A percentile compares a stretch with the other conserved stretches of the same genome.
Conservation (phyloP, 2,329 filamentous ascomycete species). For the Didymella segeticola region DNA sequence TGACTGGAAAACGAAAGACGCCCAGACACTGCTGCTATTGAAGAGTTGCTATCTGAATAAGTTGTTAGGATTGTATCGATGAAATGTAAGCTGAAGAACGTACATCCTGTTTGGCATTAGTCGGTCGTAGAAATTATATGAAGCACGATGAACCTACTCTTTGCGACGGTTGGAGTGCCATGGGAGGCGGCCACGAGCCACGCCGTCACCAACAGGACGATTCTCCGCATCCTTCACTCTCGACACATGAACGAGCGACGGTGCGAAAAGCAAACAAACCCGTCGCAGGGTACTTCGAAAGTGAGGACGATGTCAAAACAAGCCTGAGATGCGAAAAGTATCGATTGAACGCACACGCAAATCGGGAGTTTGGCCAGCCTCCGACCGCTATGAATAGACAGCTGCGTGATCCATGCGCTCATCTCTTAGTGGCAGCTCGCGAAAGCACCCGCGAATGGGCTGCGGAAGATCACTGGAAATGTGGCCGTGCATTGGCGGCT, state of each 20-base stretch:
- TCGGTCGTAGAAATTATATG: background rate
- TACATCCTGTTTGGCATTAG: slow-evolving; percentile 26
- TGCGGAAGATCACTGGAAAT: slow-evolving; percentile 16
- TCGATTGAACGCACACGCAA: slow-evolving; percentile 8
- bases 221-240: slow-evolving; percentile 32
- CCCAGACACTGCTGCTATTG: slow-evolving; percentile 2
- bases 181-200: slow-evolving; percentile 23
- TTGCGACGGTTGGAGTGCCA: slow-evolving; percentile 15
- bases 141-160: slow-evolving; percentile 23
- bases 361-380: slow-evolving; percentile 8
- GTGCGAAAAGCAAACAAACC: slow-evolving; percentile 23
- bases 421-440: slow-evolving; percentile 25
- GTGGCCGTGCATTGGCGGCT: slow-evolving; percentile 35
- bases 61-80: slow-evolving; percentile 2
- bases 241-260: slow-evolving; percentile 18
- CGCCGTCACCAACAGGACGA: slow-evolving; percentile 23
- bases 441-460: slow-evolving; percentile 29
- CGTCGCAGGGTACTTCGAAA: slow-evolving; percentile 9
- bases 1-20: background rate
- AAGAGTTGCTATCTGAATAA: slow-evolving; percentile 13
- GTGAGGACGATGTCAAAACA: slow-evolving; percentile 10
- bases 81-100: slow-evolving; percentile 2
- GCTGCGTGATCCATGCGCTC: slow-evolving; percentile 32
- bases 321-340: slow-evolving; percentile 7
- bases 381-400: slow-evolving; percentile 34